Evolutionary conservation across 2,329 filamentous ascomycete species (phyloP).

Genomic region (Rhytidhysteron rufulum): DNA sequence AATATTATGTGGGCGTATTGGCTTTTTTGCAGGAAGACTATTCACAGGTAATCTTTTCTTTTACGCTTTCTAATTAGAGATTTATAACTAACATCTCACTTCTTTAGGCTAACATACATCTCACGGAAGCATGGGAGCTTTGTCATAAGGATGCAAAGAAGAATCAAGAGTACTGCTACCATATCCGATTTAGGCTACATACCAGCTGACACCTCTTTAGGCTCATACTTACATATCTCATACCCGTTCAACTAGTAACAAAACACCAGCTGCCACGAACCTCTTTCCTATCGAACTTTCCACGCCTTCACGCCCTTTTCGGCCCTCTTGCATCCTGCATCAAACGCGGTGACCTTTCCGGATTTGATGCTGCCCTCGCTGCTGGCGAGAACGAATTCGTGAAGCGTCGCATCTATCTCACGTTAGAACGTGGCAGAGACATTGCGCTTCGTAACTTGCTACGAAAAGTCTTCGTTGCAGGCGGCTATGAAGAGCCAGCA

Average conservation of each 20-base stretch:
- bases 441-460: slow-evolving; percentile 88
- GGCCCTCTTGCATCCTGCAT: slow-evolving; percentile 75
- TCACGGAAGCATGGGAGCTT: slow-evolving; percentile 76
- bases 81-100: slow-evolving; percentile 1
- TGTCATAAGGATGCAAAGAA: slow-evolving; percentile 69
- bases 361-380: slow-evolving; percentile 77
- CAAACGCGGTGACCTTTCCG: slow-evolving; percentile 73
- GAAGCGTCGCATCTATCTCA: slow-evolving; percentile 88
- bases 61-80: background rate
- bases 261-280: slow-evolving; percentile 76
- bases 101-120: slow-evolving; percentile 41
- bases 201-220: too few relatives aligned
- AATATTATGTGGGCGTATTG: slow-evolving; percentile 93
- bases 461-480: slow-evolving; percentile 82
- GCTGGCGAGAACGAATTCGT: slow-evolving; percentile 90
- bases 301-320: slow-evolving; percentile 73
- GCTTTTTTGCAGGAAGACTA: slow-evolving; percentile 95
- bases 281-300: slow-evolving; percentile 68
- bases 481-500: slow-evolving; percentile 68
- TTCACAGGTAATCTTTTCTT: slow-evolving; percentile 54
- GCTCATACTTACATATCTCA: slow-evolving; percentile 88
- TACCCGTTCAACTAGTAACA: slow-evolving; percentile 88
- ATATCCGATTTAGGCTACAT: too few relatives aligned
- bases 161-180: slow-evolving; percentile 83
- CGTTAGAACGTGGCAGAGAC: slow-evolving; percentile 85